A percentile compares a stretch with the other conserved stretches of the same genome.
These are phyloP conservation scores for Astragalus membranaceus DNA, from an alignment of 306 rosid genomes.

Conservation along the genomic window DNA sequence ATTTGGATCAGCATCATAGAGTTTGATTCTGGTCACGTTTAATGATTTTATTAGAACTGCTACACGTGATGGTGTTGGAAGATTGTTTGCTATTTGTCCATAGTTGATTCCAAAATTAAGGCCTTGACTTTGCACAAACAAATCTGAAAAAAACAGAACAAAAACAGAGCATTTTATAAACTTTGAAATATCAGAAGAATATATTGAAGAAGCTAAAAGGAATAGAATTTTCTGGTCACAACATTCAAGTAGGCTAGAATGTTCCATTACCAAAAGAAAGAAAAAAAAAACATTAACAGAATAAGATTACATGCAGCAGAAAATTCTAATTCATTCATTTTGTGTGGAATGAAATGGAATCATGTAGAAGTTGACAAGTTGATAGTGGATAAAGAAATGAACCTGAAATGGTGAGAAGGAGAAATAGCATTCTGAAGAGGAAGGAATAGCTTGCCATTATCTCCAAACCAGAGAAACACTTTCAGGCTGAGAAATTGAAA, in stretches of 20 bases:
- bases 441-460: slow-evolving; percentile 38
- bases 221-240: slow-evolving; percentile 11
- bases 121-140: slow-evolving; percentile 29
- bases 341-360: slow-evolving; percentile 14
- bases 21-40: slow-evolving; percentile 66
- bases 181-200: not conserved
- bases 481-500: not conserved
- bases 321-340: not conserved
- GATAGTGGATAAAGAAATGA: not conserved
- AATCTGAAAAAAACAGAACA: slow-evolving; percentile 62
- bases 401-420: slow-evolving; percentile 55
- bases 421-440: slow-evolving; percentile 31
- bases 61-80: slow-evolving; percentile 69
- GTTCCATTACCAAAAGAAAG: slow-evolving; percentile 1
- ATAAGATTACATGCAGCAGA: not conserved
- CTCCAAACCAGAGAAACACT: not conserved
- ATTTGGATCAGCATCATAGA: slow-evolving; percentile 87
- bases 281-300: not conserved
- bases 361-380: slow-evolving; percentile 1
- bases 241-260: not conserved
- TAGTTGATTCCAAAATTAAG: slow-evolving; percentile 77
- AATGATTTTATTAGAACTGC: slow-evolving; percentile 54
- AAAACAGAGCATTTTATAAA: slow-evolving; percentile 14
- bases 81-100: slow-evolving; percentile 83
- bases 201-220: not conserved